Conservation (phyloP, 129 eudicot genomes). For the Silybum marianum region DNA sequence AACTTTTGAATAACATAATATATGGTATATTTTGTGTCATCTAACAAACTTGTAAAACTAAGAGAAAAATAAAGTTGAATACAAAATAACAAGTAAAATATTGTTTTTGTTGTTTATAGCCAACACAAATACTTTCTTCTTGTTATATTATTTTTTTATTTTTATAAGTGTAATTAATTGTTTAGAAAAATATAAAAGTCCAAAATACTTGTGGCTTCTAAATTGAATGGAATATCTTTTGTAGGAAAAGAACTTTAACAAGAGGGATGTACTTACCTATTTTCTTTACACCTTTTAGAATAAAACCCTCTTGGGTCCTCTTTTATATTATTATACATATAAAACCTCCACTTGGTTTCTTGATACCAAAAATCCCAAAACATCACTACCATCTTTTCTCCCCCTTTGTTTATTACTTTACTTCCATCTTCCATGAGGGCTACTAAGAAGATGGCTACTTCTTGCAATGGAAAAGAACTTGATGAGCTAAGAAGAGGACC, state of each 20-base stretch:
- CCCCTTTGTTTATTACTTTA: conserved; percentile 9
- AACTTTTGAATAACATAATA: not conserved
- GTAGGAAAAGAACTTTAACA: conserved; percentile 32
- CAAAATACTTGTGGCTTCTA: conserved; percentile 23
- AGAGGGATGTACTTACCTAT: conserved; percentile 40
- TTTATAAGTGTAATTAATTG: not conserved
- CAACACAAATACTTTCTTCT: too few species aligned
- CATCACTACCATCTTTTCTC: conserved; percentile 18
- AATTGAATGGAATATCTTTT: conserved; percentile 23
- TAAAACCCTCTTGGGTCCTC: conserved; percentile 25
- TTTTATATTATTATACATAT: conserved; percentile 26
- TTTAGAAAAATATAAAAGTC: not conserved
- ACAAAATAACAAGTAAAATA: not conserved
- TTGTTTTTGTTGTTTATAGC: not conserved
- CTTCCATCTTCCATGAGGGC: conserved; percentile 31
- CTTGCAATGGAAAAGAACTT: conserved; percentile 46
- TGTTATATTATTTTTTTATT: too few species aligned
- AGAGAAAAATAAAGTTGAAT: not conserved
- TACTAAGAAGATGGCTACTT: conserved; percentile 31
- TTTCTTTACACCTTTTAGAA: conserved; percentile 31
- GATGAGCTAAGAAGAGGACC: conserved; percentile 92
- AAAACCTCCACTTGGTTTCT: conserved; percentile 40
- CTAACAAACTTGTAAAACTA: not conserved
- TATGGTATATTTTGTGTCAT: not conserved
- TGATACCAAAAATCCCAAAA: conserved; percentile 22